Conservation (phyloP, 75 land plant species). For the Pinus albicaulis region DNA sequence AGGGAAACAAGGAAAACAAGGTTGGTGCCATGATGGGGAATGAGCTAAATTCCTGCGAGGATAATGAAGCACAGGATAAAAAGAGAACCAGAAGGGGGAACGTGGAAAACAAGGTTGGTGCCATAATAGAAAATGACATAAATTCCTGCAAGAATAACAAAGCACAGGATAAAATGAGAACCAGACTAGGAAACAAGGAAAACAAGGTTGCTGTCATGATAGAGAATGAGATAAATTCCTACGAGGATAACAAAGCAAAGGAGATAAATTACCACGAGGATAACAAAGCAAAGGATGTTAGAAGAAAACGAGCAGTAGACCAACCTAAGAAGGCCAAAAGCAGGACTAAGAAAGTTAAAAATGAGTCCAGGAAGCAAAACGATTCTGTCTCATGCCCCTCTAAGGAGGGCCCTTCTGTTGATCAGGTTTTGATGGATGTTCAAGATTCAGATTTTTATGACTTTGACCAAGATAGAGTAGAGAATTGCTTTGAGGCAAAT, state of each 20-base stretch:
- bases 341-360: neutral
- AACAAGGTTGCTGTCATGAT: neutral
- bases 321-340: neutral
- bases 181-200: neutral
- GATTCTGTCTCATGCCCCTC: neutral
- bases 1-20: too few species aligned
- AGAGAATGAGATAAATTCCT: neutral
- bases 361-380: neutral
- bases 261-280: neutral
- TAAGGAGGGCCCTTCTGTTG: constrained; percentile 3
- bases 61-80: too few species aligned
- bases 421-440: constrained; percentile 30
- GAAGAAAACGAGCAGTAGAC: neutral
- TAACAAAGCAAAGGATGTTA: neutral
- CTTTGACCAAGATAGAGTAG: constrained; percentile 64
- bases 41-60: too few species aligned
- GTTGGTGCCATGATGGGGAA: too few species aligned
- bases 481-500: constrained; percentile 58
- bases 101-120: too few species aligned
- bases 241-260: neutral
- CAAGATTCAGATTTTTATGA: constrained; percentile 74
- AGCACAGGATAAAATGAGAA: neutral
- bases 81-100: too few species aligned
- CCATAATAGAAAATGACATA: too few species aligned
- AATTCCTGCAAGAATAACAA: neutral